These are phyloP conservation scores for Bisporella sp. DNA, from an alignment of 2,329 filamentous ascomycete species.

Conservation along the genomic window DNA sequence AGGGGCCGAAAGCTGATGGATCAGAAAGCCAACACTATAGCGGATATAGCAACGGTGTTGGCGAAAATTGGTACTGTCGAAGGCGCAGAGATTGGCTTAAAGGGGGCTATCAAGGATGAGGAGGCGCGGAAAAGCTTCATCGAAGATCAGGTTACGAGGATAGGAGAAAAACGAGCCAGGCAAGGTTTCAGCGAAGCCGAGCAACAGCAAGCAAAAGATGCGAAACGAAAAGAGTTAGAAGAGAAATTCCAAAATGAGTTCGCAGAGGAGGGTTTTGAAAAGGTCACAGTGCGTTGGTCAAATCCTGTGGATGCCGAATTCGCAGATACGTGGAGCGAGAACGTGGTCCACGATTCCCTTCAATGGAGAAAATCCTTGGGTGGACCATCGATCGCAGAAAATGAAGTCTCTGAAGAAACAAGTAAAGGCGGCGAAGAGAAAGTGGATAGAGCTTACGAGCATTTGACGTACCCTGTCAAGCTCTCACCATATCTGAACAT, in stretches of 20 bases:
- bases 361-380: no score
- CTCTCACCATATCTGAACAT: no score
- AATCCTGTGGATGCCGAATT: slow-evolving; percentile 31
- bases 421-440: no score
- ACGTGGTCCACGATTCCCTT: slow-evolving; percentile 26
- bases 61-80: not conserved
- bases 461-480: no score
- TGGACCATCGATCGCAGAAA: no score
- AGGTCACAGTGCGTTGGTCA: slow-evolving; percentile 27
- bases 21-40: slow-evolving; percentile 54
- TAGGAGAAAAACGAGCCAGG: not conserved
- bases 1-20: slow-evolving; percentile 48
- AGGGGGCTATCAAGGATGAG: not conserved
- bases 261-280: slow-evolving; percentile 15
- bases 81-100: slow-evolving; percentile 5
- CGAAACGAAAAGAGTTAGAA: not conserved
- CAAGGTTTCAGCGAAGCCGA: slow-evolving; percentile 11
- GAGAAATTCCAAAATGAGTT: slow-evolving; percentile 37
- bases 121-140: not conserved
- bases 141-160: not conserved
- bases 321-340: slow-evolving; percentile 28
- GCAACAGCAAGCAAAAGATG: not conserved
- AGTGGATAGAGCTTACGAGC: no score
- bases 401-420: no score
- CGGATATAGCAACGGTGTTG: slow-evolving; percentile 50